Base-by-base conservation (phyloP, 1,139 yeast species). In the Geotrichum klebahnii region DNA sequence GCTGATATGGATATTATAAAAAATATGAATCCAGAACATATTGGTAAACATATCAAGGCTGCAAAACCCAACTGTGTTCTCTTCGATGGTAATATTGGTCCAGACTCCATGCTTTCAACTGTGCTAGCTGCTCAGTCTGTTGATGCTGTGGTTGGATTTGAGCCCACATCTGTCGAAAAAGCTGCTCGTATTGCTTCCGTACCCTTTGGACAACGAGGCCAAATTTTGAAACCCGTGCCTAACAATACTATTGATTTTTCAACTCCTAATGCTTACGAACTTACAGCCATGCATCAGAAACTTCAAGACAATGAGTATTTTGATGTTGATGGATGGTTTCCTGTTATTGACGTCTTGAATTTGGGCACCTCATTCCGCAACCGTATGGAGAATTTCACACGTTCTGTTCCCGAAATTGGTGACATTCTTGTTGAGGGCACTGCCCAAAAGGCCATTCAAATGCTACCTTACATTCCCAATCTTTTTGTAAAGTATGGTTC, bases 1-100 rank as follows among this genome's bases (percentile, higher is more conserved):
- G 92, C 96, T 3, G 96, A 86, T 61, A 88, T 89, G 96, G 71
- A 71, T 10, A 78, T 84, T 10, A 71, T 83, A 16, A 87, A 84
- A 57, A 70, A 74, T 24, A 58, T 80, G 51, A 71, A 78, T 24
- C 53, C 67, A 0, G 64, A 65, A 0, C 76, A 75, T 54, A 71
- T 84, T 2, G 55, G 62, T 2, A 44, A 64, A 0, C 57, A 64
- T 3, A 56, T 67, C 17, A 45, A 52, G 17, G 46, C 55, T 2
- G 61, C 65, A 1, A 51, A 53, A 23, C 66, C 69, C 5, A 56
- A 80, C 6, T 66, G 72, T 38, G 74, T 85, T 2, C 72, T 84
- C 2, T 61, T 83, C 40, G 96, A 88, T 62, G 84, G 89, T 40
- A 88, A 88, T 61, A 67, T 88, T 8, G 76, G 84, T 1, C 59